Conservation (phyloP, 2,329 filamentous ascomycete genomes). For the Fusarium ambrosium region DNA sequence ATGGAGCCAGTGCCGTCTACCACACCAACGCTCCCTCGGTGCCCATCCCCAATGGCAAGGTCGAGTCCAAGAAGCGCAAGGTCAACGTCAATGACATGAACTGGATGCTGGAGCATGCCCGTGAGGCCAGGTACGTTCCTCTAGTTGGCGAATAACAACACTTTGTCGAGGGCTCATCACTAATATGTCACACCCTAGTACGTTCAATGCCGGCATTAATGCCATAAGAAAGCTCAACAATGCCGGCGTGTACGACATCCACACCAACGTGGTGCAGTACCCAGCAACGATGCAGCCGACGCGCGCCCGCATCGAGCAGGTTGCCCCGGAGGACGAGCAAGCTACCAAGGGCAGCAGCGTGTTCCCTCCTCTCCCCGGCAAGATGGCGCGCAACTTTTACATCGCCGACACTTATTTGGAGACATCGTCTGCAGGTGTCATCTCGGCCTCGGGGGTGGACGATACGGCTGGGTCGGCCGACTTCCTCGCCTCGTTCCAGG, state of each 20-base stretch:
- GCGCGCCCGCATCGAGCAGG: constrained; percentile 83
- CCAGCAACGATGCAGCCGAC: constrained; percentile 91
- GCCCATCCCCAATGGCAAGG: constrained; percentile 81
- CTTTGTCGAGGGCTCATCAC: not conserved
- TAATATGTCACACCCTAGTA: constrained; percentile 63
- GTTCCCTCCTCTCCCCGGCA: constrained; percentile 64
- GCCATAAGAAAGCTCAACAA: constrained; percentile 77
- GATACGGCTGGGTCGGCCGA: constrained; percentile 59
- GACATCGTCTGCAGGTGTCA: constrained; percentile 62
- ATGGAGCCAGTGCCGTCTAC: constrained; percentile 95
- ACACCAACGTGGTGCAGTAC: constrained; percentile 93
- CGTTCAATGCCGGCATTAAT: constrained; percentile 84
- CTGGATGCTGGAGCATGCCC: constrained; percentile 96
- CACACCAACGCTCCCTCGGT: constrained; percentile 84
- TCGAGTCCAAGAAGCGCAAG: constrained; percentile 84
- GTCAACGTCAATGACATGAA: constrained; percentile 93
- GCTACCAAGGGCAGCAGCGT: constrained; percentile 48
- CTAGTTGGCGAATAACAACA: not conserved
- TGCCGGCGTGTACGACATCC: constrained; percentile 88
- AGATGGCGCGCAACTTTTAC: constrained; percentile 68
- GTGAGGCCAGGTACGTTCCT: constrained; percentile 80
- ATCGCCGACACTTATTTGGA: constrained; percentile 69
- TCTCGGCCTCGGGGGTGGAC: constrained; percentile 59
- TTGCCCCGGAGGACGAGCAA: constrained; percentile 61
- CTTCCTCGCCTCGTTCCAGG: constrained; percentile 68